Evolutionary conservation across 176 grass and related monocot species (phyloP), one percentile per base, ranked within the genome.

Genomic region (Aegilops umbellulata): DNA sequence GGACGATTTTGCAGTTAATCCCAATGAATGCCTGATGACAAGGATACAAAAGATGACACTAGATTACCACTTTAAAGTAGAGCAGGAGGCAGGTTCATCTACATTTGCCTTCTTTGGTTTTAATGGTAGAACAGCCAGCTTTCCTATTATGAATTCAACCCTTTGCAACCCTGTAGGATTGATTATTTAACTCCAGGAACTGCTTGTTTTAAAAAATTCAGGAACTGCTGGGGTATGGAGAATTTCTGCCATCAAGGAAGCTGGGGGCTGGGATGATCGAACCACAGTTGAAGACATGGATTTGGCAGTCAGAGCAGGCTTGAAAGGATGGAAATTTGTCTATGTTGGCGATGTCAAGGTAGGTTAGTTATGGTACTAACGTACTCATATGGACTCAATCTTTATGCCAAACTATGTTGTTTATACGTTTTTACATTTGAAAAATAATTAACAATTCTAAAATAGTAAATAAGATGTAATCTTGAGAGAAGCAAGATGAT

Each of bases 1-100:
- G 90, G 94, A 99, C 88, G 90, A 85, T 95, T 99, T 99, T 99
- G 97, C 92, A 99, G 97, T 99, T 93, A 99, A 99, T 83, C 87
- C 85, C 26, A 90, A 85, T 24, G 90, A 96, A 49, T 94, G 89
- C 82, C 31, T 99, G 79, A 96, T 99, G 94, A 99, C 97, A 84
- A 92, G 97, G 92, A 99, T 96, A 76, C 97, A 99, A 69, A 92
- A 89, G 90, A 99, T 99, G 93, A 99, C 97, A 78, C 72, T 99
- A 53, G 91, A 99, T 88, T 99, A 99, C 65, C 94, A 99, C 84
- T 99, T 99, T 72, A 99, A 94, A 92, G 97, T 99, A 75, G 97
- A 99, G 87, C 97, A 99, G 88, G 92, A 99, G 86, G 92, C 84
- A 34, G 97, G 97, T 79, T 99, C 97, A 86, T 94, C 84, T 35